These are phyloP conservation scores for Verticillium nubilum DNA, from an alignment of 2,329 filamentous ascomycete species.

Conservation along the genomic window DNA sequence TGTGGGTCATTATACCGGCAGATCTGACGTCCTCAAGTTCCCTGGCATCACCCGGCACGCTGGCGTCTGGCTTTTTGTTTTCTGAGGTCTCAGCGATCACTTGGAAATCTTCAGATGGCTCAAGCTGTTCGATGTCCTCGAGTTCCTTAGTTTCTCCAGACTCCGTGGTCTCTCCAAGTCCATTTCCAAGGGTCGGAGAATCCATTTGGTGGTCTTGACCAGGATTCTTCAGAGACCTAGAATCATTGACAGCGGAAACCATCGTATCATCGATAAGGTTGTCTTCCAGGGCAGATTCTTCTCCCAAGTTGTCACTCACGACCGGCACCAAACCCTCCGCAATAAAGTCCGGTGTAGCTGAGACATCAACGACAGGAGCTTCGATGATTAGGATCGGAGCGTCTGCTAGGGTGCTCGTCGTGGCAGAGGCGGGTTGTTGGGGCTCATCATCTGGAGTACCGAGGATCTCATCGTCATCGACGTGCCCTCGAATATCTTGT, in stretches of 20 bases:
- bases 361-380: neutral
- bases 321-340: neutral
- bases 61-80: too few relatives aligned
- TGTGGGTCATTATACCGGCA: neutral
- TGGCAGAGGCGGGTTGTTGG: neutral
- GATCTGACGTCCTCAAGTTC: neutral
- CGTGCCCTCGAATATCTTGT: too few relatives aligned
- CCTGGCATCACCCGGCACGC: neutral
- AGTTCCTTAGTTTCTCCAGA: too few relatives aligned
- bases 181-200: too few relatives aligned
- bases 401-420: neutral
- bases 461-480: neutral
- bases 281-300: neutral
- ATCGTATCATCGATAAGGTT: neutral
- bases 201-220: too few relatives aligned
- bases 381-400: neutral
- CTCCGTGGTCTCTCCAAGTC: too few relatives aligned
- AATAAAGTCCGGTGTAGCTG: neutral
- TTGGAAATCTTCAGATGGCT: neutral
- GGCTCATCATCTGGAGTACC: neutral
- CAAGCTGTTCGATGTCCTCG: too few relatives aligned
- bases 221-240: neutral
- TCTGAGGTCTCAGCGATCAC: neutral
- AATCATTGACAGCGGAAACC: neutral
- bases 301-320: neutral